Percentiles rank a stretch among this genome's conserved stretches.
Conservation (phyloP, 1,284 basidiomycete genomes). For the Grifola frondosa region DNA sequence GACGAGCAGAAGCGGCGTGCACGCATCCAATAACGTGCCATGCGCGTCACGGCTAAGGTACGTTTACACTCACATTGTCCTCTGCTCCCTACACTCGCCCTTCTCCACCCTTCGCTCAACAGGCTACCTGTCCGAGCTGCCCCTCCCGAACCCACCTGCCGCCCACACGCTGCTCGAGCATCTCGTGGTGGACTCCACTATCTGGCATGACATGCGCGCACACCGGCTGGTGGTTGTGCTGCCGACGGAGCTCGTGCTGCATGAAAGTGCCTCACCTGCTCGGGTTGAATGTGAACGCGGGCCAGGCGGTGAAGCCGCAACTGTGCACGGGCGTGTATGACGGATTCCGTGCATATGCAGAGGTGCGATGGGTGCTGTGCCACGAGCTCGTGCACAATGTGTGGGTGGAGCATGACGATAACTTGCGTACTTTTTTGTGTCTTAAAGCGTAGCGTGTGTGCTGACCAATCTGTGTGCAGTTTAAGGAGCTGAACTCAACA, state of each 20-base stretch:
- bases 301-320: slow-evolving; percentile 61
- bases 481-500: slow-evolving; percentile 71
- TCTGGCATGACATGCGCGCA: slow-evolving; percentile 63
- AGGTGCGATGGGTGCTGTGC: slow-evolving; percentile 64
- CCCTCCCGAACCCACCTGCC: slow-evolving; percentile 58
- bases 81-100: not conserved
- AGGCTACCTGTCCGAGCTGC: slow-evolving; percentile 37
- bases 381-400: slow-evolving; percentile 77
- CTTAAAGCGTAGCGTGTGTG: not conserved
- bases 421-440: slow-evolving; percentile 44
- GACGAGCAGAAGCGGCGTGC: slow-evolving; percentile 53
- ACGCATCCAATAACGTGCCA: slow-evolving; percentile 52
- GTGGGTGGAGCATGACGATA: slow-evolving; percentile 66
- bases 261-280: slow-evolving; percentile 65
- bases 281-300: slow-evolving; percentile 65
- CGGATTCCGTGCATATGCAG: slow-evolving; percentile 63
- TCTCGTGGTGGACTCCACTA: slow-evolving; percentile 63
- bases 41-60: slow-evolving; percentile 59
- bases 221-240: slow-evolving; percentile 63
- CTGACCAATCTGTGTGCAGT: slow-evolving; percentile 35
- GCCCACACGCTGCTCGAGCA: slow-evolving; percentile 52
- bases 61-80: slow-evolving; percentile 10
- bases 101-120: slow-evolving; percentile 46
- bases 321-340: slow-evolving; percentile 67
- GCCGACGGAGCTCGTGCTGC: slow-evolving; percentile 70